Percentiles rank a stretch among this genome's conserved stretches.
Evolutionary conservation across 1,284 basidiomycete genomes (phyloP).

Genomic region (Cystobasidium sp.): DNA sequence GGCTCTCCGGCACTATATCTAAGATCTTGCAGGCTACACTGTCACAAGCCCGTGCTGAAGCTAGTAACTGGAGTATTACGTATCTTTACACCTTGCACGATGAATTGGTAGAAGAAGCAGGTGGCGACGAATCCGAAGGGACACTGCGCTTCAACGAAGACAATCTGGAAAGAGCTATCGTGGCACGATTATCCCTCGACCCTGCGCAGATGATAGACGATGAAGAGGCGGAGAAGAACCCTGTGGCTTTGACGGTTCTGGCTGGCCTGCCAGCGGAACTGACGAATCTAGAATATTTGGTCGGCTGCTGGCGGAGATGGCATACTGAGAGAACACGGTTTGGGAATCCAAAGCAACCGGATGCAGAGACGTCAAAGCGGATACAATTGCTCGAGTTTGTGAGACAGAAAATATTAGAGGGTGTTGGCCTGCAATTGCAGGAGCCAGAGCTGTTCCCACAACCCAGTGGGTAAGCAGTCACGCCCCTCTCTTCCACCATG

Average conservation of each 20-base stretch:
- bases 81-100: constrained; percentile 79
- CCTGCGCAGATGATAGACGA: constrained; percentile 72
- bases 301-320: constrained; percentile 86
- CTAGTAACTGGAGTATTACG: constrained; percentile 70
- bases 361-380: constrained; percentile 58
- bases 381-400: constrained; percentile 70
- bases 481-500: neutral
- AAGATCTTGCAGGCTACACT: constrained; percentile 67
- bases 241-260: constrained; percentile 75
- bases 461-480: constrained; percentile 45
- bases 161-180: constrained; percentile 77
- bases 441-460: constrained; percentile 92
- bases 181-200: constrained; percentile 83
- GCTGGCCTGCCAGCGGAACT: constrained; percentile 76
- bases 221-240: constrained; percentile 64
- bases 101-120: constrained; percentile 74
- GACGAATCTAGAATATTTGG: constrained; percentile 87
- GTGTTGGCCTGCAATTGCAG: constrained; percentile 85
- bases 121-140: constrained; percentile 43
- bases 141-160: constrained; percentile 43
- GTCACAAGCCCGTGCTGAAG: constrained; percentile 73
- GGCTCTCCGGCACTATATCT: constrained; percentile 48
- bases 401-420: constrained; percentile 81
- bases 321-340: constrained; percentile 63
- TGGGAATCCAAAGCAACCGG: constrained; percentile 65